phyloP scores from a whole-genome alignment of 495 filamentous ascomycete genomes.

The Hapsidospora chrysogenum region DNA sequence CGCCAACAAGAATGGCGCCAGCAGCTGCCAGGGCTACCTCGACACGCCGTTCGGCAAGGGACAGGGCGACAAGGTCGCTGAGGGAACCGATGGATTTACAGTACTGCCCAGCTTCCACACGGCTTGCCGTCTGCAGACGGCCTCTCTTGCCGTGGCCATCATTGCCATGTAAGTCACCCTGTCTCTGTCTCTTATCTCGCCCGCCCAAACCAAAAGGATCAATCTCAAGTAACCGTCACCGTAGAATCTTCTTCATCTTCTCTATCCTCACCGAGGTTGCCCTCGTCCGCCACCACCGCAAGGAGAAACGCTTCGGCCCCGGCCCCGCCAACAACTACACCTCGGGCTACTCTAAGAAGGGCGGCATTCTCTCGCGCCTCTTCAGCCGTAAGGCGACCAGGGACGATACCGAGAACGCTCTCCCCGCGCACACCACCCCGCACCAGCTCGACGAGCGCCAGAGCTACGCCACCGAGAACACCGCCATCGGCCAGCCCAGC shows the following conservation, averaged over 20 bases:
- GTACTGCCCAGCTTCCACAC: constrained; percentile 30
- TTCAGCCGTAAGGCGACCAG: constrained; percentile 5
- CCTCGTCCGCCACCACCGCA: constrained; percentile 52
- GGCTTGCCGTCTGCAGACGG: constrained; percentile 56
- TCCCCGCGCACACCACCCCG: constrained; percentile 22
- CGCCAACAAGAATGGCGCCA: constrained; percentile 43
- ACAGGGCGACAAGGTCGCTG: constrained; percentile 29
- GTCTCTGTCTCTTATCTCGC: background rate
- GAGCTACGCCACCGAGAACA: constrained; percentile 25
- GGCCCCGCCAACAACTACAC: constrained; percentile 66
- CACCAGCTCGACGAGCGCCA: constrained; percentile 14
- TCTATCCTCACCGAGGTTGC: constrained; percentile 45
- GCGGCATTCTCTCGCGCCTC: background rate
- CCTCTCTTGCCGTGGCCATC: constrained; percentile 59
- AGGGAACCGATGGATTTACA: constrained; percentile 19
- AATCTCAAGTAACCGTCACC: constrained; percentile 3
- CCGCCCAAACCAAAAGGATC: background rate
- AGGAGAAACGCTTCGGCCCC: constrained; percentile 67
- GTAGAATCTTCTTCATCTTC: constrained; percentile 51
- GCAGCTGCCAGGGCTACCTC: constrained; percentile 43
- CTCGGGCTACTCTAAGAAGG: constrained; percentile 8
- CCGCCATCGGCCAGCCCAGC: constrained; percentile 13
- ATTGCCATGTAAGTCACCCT: constrained; percentile 35
- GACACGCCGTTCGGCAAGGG: constrained; percentile 21
- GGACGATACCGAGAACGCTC: constrained; percentile 7